These are phyloP conservation scores for Endoconidiophora laricicola DNA, from an alignment of 2,329 filamentous ascomycete species.

Conservation along the genomic window DNA sequence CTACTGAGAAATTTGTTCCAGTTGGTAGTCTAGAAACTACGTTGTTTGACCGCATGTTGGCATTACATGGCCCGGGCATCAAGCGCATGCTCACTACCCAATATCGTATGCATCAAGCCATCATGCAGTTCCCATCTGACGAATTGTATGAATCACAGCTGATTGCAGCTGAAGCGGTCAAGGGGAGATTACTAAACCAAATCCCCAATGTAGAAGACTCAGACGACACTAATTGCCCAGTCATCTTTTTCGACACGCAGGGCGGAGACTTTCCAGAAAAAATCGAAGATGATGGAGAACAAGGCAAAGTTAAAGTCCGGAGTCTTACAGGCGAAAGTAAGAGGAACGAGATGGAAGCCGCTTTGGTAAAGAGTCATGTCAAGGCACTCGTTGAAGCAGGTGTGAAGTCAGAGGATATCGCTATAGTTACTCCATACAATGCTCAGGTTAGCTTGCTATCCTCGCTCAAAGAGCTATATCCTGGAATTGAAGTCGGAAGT, in stretches of 20 bases:
- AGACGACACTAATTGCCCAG: conserved; percentile 73
- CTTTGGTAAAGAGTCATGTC: conserved; percentile 65
- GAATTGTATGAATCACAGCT: conserved; percentile 74
- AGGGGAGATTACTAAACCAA: conserved; percentile 48
- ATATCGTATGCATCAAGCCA: conserved; percentile 93
- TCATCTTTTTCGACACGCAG: conserved; percentile 93
- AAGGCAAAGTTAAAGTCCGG: conserved; percentile 27
- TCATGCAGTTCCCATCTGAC: conserved; percentile 87
- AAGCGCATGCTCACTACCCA: conserved; percentile 94
- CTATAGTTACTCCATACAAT: conserved; percentile 91
- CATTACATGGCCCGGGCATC: conserved; percentile 63
- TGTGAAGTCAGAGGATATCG: conserved; percentile 68
- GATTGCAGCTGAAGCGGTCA: conserved; percentile 65
- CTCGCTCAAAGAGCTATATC: conserved; percentile 63
- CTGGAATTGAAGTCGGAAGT: conserved; percentile 82
- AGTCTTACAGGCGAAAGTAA: conserved; percentile 48
- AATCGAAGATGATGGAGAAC: conserved; percentile 52
- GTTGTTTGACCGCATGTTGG: conserved; percentile 75
- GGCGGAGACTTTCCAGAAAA: conserved; percentile 82
- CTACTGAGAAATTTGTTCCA: conserved; percentile 12
- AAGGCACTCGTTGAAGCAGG: conserved; percentile 60
- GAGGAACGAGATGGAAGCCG: conserved; percentile 81
- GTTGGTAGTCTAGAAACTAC: conserved; percentile 55
- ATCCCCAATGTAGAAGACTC: conserved; percentile 51
- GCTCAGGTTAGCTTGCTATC: conserved; percentile 74